Percentiles rank a stretch among this genome's conserved stretches.
These are phyloP conservation scores for Skeletonema grethae DNA, from an alignment of 108 stramenopile genomes.

Conservation along the genomic window DNA sequence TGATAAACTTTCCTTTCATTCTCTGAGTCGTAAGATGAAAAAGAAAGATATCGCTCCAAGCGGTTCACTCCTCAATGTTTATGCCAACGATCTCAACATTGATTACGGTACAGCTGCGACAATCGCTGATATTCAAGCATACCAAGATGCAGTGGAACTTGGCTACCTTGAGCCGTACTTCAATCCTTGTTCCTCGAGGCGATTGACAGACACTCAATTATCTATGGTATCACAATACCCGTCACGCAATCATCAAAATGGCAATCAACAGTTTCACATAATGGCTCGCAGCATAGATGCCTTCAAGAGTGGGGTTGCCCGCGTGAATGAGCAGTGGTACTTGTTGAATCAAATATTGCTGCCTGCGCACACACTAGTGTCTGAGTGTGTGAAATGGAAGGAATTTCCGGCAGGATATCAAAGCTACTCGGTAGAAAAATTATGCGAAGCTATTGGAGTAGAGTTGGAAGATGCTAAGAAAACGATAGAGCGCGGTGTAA, in stretches of 20 bases:
- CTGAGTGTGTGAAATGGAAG: conserved; percentile 20
- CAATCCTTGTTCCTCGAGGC: not conserved
- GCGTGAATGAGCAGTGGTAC: conserved; percentile 39
- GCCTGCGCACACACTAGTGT: conserved; percentile 22
- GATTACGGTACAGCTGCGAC: conserved; percentile 9
- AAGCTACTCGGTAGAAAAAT: conserved; percentile 21
- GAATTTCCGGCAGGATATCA: not conserved
- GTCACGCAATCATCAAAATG: not conserved
- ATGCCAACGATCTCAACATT: conserved; percentile 1
- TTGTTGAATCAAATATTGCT: conserved; percentile 29
- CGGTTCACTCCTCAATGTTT: not conserved
- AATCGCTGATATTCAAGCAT: conserved; percentile 36
- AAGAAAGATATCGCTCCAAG: not conserved
- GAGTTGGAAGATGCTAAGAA: conserved; percentile 4
- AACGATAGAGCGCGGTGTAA: conserved; percentile 1
- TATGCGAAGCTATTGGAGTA: conserved; percentile 14
- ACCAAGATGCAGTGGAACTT: conserved; percentile 36
- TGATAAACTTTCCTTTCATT: conserved; percentile 3
- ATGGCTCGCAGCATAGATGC: conserved; percentile 35
- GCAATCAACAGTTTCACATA: conserved; percentile 12
- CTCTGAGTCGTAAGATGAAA: conserved; percentile 6
- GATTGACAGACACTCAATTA: not conserved
- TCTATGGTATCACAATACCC: conserved; percentile 22
- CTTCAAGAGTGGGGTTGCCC: conserved; percentile 25
- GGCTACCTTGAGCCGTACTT: conserved; percentile 3